Base-by-base conservation (phyloP, 768 basidiomycete species). In the Chalciporus sphaerocephalus region DNA sequence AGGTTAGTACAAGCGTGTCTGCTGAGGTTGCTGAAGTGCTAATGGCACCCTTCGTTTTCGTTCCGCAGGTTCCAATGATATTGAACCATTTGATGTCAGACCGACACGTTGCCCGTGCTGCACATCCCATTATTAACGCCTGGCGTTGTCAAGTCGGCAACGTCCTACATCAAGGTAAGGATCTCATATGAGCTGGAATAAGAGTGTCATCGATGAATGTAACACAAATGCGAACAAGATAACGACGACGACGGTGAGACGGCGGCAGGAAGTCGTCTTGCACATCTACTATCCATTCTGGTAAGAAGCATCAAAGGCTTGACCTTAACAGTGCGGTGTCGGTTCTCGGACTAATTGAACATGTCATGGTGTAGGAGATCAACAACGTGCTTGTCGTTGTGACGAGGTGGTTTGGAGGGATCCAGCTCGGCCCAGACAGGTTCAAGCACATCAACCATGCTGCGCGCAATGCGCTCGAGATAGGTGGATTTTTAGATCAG, bases 401-500 rank as follows among this genome's bases (percentile, higher is more conserved):
- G 11, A 92, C 93, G 4, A 82, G 95, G 30, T 95, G 91, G 68
- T 97, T 88, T 59, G 95, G 95, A 12, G 95, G 95, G 1, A 85
- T 87, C 11, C 87, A 90, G 50, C 74, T 99, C 1, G 94, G 92
- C 3, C 83, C 92, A 1, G 93, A 94, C 60, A 72, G 87, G 27
- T 91, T 86, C 67, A 87, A 88, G 60, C 91, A 95, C 57, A 98
- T 99, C 64, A 97, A 95, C 59, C 90, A 94, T 61, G 92, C 92
- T 4, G 95, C 94, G 2, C 77, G 95, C 17, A 89, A 91, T 57
- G 93, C 94, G 1, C 73, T 98, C 5, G 90, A 95, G 35, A 52
- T 82, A 1, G 95, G 88, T 9, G 93, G 94, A 0, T 92, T 97
- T 61, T 67, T 98, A 24, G 87, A 89, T 34, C 66, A 59, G 8